Evolutionary conservation across 2,329 filamentous ascomycete species (phyloP).

Genomic region (Capronia americana): DNA sequence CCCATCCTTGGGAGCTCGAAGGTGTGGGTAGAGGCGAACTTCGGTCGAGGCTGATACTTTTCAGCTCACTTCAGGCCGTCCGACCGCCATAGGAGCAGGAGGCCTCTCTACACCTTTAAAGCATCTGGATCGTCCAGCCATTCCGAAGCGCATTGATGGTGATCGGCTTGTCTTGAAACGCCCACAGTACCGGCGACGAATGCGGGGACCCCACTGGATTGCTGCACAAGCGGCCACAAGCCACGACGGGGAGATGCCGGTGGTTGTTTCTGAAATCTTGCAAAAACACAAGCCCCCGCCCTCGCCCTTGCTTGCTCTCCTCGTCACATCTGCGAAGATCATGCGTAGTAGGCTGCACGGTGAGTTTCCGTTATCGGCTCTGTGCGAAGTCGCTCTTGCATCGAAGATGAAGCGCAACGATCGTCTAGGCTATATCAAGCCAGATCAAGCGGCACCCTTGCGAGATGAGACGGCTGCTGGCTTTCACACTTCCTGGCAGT

Average conservation of each 20-base stretch:
- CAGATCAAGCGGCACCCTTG: not conserved
- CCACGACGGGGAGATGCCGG: slow-evolving; percentile 8
- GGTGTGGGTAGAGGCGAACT: not conserved
- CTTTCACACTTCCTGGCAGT: not conserved
- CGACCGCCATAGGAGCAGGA: not conserved
- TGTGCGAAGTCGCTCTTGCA: not conserved
- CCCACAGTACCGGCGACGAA: not conserved
- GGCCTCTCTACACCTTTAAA: not conserved
- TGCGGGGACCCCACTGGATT: not conserved
- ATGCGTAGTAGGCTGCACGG: not conserved
- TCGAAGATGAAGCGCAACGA: not conserved
- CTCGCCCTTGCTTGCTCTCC: not conserved
- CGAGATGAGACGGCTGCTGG: not conserved
- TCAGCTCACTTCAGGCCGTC: not conserved
- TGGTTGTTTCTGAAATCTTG: not conserved
- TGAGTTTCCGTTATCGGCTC: not conserved
- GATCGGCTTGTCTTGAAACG: not conserved
- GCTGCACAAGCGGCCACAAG: not conserved
- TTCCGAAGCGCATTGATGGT: not conserved
- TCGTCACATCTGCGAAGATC: not conserved
- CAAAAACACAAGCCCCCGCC: not conserved
- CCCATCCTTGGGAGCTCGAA: not conserved
- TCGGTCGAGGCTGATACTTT: not conserved
- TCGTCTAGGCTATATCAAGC: slow-evolving; percentile 5
- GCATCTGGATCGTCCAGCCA: slow-evolving; percentile 4